A percentile compares a stretch with the other conserved stretches of the same genome.
These are phyloP conservation scores for Ascoidea rubescens DNA, from an alignment of 805 yeast genomes.

Conservation along the genomic window DNA sequence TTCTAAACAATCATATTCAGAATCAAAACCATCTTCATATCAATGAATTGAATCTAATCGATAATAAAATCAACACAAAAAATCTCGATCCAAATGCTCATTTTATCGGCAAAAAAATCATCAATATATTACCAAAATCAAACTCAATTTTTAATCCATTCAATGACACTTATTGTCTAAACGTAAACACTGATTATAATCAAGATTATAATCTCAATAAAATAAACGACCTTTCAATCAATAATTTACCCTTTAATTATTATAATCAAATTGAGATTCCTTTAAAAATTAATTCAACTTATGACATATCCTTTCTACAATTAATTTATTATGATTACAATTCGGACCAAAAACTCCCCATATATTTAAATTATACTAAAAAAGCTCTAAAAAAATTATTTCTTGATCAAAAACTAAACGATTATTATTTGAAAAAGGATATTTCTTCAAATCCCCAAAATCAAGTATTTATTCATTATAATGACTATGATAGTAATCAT, in stretches of 20 bases:
- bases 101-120: conserved; percentile 75
- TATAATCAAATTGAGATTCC: conserved; percentile 38
- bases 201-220: conserved; percentile 7
- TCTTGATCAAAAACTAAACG: too few relatives aligned
- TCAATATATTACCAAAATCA: conserved; percentile 83
- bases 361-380: conserved; percentile 37
- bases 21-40: conserved; percentile 14
- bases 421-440: not conserved
- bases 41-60: not conserved
- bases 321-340: conserved; percentile 43
- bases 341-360: conserved; percentile 22
- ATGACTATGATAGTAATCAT: conserved; percentile 2
- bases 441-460: not conserved
- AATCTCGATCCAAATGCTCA: conserved; percentile 29
- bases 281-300: conserved; percentile 66
- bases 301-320: conserved; percentile 54
- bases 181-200: conserved; percentile 15
- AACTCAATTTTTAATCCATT: conserved; percentile 75
- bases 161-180: conserved; percentile 49
- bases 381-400: conserved; percentile 33
- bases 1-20: conserved; percentile 27
- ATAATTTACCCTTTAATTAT: conserved; percentile 11
- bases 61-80: not conserved
- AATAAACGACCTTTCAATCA: not conserved
- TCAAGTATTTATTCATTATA: not conserved